Percentiles rank a stretch among this genome's conserved stretches.
Conservation (phyloP, 2,329 filamentous ascomycete genomes). For the Cladobotryum protrusum region DNA sequence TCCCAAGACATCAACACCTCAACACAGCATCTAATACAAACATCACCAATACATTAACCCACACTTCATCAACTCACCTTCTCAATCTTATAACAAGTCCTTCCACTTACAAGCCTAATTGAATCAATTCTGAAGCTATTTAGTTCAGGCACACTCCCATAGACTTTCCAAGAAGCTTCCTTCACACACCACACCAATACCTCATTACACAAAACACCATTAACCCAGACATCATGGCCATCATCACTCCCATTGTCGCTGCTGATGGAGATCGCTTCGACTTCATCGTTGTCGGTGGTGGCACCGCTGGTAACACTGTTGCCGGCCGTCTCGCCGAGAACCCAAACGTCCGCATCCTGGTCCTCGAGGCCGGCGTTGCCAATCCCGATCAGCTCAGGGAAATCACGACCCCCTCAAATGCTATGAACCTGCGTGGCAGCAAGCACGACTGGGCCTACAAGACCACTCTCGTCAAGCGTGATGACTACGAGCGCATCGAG, state of each 20-base stretch:
- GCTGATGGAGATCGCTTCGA: conserved; percentile 18
- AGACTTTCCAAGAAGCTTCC: not conserved
- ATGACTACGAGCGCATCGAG: conserved; percentile 54
- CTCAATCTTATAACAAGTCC: too few relatives aligned
- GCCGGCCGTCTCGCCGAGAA: conserved; percentile 32
- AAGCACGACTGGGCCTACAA: conserved; percentile 57
- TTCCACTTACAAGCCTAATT: too few relatives aligned
- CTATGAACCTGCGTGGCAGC: conserved; percentile 48
- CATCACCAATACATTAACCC: too few relatives aligned
- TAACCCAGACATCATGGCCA: conserved; percentile 8
- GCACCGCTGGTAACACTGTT: conserved; percentile 31
- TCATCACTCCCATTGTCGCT: not conserved
- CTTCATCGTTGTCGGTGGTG: conserved; percentile 30
- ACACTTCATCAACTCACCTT: too few relatives aligned
- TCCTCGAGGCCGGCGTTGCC: conserved; percentile 43
- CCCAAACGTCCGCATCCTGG: conserved; percentile 34
- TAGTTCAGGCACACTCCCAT: too few relatives aligned
- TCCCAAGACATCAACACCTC: too few relatives aligned
- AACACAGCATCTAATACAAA: too few relatives aligned
- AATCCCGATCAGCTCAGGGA: conserved; percentile 44
- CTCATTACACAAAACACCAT: conserved; percentile 26
- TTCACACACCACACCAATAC: conserved; percentile 21
- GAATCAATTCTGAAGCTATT: not conserved
- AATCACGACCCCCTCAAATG: conserved; percentile 47
- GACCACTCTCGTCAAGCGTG: conserved; percentile 52